Conservation (phyloP, 164 flowering plant genomes). For the Houttuynia cordata region DNA sequence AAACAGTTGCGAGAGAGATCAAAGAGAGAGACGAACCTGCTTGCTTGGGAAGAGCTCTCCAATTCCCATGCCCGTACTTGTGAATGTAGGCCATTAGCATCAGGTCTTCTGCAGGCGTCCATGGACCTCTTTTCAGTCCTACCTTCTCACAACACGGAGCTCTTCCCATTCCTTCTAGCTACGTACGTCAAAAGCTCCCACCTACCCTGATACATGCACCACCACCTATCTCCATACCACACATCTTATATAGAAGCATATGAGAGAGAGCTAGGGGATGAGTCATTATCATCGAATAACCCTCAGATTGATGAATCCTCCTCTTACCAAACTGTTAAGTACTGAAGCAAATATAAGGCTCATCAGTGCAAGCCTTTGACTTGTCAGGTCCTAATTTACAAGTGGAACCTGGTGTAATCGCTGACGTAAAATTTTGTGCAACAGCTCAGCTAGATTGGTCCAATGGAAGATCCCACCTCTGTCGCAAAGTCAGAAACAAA, state of each 20-base stretch:
- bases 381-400: too few relatives aligned
- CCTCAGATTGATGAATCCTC: background rate
- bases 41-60: slow-evolving; percentile 69
- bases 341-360: background rate
- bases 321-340: background rate
- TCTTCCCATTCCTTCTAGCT: slow-evolving; percentile 18
- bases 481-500: background rate
- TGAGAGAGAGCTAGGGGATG: background rate
- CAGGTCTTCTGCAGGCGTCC: slow-evolving; percentile 62
- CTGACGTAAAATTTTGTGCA: background rate
- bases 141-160: slow-evolving; percentile 69
- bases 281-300: background rate
- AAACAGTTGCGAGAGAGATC: background rate
- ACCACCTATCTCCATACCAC: background rate
- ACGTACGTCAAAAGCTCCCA: background rate
- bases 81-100: slow-evolving; percentile 47
- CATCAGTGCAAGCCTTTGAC: too few relatives aligned
- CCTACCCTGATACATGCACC: background rate
- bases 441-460: background rate
- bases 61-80: slow-evolving; percentile 58
- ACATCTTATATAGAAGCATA: background rate
- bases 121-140: slow-evolving; percentile 61
- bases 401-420: background rate
- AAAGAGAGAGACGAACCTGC: slow-evolving; percentile 34
- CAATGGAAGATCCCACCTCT: background rate